Base-by-base conservation (phyloP, 371 early-diverging fungal genomes). In the Rhizopus arrhizus region DNA sequence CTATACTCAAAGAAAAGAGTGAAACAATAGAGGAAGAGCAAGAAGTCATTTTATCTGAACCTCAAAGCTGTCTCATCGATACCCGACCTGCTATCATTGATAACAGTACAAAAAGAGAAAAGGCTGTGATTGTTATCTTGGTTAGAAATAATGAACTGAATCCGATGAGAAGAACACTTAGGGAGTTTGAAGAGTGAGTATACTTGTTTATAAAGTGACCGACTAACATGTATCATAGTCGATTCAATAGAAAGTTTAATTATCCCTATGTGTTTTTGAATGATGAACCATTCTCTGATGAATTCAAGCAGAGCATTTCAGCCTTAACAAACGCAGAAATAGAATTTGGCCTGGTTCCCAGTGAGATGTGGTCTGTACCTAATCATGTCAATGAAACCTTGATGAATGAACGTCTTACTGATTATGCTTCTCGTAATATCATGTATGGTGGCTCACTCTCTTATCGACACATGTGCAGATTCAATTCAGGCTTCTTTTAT, bases 231-330 rank as follows among this genome's bases (percentile, higher is more conserved):
- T 33, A 32, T 32, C 49, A 10, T 65, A 76, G 77, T 57, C 84
- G 89, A 16, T 96, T 97, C 70, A 98, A 98, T 66, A 78, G 77
- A 28, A 80, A 82, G 42, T 93, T 81, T 69, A 68, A 82, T 49
- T 97, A 98, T 74, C 96, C 96, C 0, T 97, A 95, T 66, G 90
- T 98, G 16, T 91, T 92, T 63, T 80, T 93, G 38, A 92, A 93
- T 75, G 90, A 97, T 50, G 86, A 75, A 12, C 89, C 86, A 9
- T 98, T 97, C 58, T 83, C 82, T 2, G 81, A 86, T 2, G 81
- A 87, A 61, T 91, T 91, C 69, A 87, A 79, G 53, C 50, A 60
- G 28, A 77, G 79, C 4, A 78, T 89, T 34, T 74, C 59, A n/a
- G 77, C 82, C 71, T 58, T 90, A 67, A 90, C 91, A 35, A 67